These are phyloP conservation scores for Penicillium turbatum DNA, from an alignment of 495 filamentous ascomycete species.

Conservation along the genomic window DNA sequence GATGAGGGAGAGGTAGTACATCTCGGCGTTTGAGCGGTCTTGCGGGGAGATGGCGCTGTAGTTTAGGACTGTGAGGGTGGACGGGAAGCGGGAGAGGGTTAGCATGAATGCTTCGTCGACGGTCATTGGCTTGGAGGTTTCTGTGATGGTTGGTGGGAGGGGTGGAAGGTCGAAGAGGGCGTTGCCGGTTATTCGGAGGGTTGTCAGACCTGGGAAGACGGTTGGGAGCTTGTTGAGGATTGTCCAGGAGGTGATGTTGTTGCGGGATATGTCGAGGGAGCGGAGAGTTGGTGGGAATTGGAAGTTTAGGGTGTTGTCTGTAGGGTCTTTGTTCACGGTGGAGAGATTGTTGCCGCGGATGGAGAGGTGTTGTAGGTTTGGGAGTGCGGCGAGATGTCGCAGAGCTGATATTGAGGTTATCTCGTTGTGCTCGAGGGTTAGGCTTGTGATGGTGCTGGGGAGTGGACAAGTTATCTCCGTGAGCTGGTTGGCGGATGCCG, in stretches of 20 bases:
- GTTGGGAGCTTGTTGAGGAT: slow-evolving; percentile 62
- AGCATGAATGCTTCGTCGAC: slow-evolving; percentile 83
- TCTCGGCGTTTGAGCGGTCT: slow-evolving; percentile 81
- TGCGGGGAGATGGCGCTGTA: slow-evolving; percentile 65
- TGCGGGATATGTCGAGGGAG: slow-evolving; percentile 78
- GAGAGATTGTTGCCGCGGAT: slow-evolving; percentile 44
- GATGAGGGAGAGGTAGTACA: slow-evolving; percentile 85
- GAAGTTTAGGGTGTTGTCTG: slow-evolving; percentile 21
- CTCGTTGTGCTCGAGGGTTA: slow-evolving; percentile 73
- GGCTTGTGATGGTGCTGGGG: slow-evolving; percentile 44
- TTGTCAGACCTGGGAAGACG: slow-evolving; percentile 60
- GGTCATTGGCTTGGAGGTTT: slow-evolving; percentile 40
- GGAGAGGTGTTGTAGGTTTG: slow-evolving; percentile 52
- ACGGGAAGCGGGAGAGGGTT: slow-evolving; percentile 67
- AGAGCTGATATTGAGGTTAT: slow-evolving; percentile 59
- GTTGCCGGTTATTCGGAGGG: slow-evolving; percentile 77
- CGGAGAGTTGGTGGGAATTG: slow-evolving; percentile 42
- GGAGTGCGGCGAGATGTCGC: slow-evolving; percentile 50
- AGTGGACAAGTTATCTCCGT: slow-evolving; percentile 34
- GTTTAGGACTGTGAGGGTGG: slow-evolving; percentile 65
- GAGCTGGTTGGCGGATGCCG: slow-evolving; percentile 52
- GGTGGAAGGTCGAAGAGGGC: slow-evolving; percentile 66
- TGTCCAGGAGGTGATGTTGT: slow-evolving; percentile 63
- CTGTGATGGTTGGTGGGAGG: slow-evolving; percentile 34
- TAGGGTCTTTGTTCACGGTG: slow-evolving; percentile 17